These are phyloP conservation scores for Trichoderma sp. DNA, from an alignment of 2,329 filamentous ascomycete species.

Conservation along the genomic window DNA sequence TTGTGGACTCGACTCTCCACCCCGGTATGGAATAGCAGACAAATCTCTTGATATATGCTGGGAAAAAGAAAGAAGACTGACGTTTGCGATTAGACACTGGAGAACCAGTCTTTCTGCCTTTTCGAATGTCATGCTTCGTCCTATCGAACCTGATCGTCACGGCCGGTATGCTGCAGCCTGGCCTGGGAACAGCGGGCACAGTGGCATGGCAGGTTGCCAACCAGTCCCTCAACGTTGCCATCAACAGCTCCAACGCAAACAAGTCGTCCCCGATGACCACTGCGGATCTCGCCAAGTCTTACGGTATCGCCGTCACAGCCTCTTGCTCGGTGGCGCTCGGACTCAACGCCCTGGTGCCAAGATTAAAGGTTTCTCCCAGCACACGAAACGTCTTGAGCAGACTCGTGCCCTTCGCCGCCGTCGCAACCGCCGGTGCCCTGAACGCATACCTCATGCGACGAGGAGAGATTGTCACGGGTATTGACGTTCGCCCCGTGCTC, in stretches of 20 bases:
- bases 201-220: slow-evolving; percentile 95
- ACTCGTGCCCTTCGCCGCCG: slow-evolving; percentile 95
- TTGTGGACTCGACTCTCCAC: slow-evolving; percentile 94
- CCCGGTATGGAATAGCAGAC: slow-evolving; percentile 65
- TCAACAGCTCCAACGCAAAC: slow-evolving; percentile 98
- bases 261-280: slow-evolving; percentile 89
- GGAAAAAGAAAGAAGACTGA: not conserved
- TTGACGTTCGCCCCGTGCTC: slow-evolving; percentile 86
- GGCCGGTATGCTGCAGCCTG: slow-evolving; percentile 94
- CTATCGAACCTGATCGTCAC: slow-evolving; percentile 93
- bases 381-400: slow-evolving; percentile 77
- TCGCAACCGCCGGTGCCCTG: slow-evolving; percentile 85
- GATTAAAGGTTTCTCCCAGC: slow-evolving; percentile 76
- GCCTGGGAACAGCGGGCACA: slow-evolving; percentile 78
- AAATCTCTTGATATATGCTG: not conserved
- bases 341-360: slow-evolving; percentile 85
- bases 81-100: slow-evolving; percentile 73
- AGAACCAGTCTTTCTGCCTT: slow-evolving; percentile 87
- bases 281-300: slow-evolving; percentile 82
- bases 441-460: slow-evolving; percentile 98
- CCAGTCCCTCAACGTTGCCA: slow-evolving; percentile 96
- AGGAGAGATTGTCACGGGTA: slow-evolving; percentile 90
- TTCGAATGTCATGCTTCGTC: slow-evolving; percentile 96
- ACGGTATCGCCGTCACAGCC: slow-evolving; percentile 86
- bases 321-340: slow-evolving; percentile 93